A percentile compares a stretch with the other conserved stretches of the same genome.
Conservation (phyloP, 768 basidiomycete genomes). For the Mrakia blollopis region DNA sequence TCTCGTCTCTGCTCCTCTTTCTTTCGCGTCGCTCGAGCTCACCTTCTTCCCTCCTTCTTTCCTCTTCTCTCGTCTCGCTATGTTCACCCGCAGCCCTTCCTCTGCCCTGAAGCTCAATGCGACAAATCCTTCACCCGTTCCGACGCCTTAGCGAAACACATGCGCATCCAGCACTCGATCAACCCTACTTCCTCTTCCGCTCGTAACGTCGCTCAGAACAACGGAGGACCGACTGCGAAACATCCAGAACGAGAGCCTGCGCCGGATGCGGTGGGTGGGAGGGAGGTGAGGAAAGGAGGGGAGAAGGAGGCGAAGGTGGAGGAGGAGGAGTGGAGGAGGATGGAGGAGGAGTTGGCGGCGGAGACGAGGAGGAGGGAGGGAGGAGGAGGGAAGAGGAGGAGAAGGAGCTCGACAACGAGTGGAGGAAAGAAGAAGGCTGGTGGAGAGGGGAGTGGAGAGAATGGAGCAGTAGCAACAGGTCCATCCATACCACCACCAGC, state of each 20-base stretch:
- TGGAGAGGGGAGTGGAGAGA: neutral
- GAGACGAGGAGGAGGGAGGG: too few species aligned
- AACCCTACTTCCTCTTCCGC: neutral
- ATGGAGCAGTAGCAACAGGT: too few species aligned
- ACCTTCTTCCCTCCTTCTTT: neutral
- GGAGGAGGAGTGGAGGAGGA: conserved; percentile 15
- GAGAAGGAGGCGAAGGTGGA: conserved; percentile 13
- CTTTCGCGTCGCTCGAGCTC: too few species aligned
- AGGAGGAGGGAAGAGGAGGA: neutral
- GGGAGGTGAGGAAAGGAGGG: neutral
- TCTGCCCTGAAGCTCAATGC: conserved; percentile 51
- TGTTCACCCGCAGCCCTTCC: neutral
- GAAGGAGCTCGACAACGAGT: neutral
- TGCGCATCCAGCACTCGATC: conserved; percentile 60
- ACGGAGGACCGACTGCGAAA: neutral
- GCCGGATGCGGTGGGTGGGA: neutral
- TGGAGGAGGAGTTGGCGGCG: too few species aligned
- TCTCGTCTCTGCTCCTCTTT: neutral
- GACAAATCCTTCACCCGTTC: conserved; percentile 93
- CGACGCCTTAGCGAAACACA: conserved; percentile 82
- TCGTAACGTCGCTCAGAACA: conserved; percentile 12
- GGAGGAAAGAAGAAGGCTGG: too few species aligned
- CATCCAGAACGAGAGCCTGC: neutral
- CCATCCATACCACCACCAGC: neutral
- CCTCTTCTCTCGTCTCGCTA: neutral